Evolutionary conservation across 148 eudicot species (phyloP), one percentile per base, ranked within the genome.

Genomic region (Cornus controversa): DNA sequence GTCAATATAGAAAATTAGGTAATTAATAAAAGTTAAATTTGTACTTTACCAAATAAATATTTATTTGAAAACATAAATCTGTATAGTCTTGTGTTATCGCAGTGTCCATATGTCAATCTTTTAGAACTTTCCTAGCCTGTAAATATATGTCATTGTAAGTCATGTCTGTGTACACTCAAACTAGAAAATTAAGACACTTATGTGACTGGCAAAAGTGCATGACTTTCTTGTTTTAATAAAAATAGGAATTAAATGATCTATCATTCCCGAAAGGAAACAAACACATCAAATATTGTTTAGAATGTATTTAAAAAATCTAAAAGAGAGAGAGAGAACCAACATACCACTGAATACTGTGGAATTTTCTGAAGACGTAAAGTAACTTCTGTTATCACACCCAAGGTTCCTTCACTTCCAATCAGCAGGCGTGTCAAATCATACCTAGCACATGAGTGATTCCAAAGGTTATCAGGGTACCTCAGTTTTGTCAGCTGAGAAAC

Each of bases 321-420:
- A 24, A 40, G 24, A 37, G 25, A 64, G 10, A 25, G 45, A 54
- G 75, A 60, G 58, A 63, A 57, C 28, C 18, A 29, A 26, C 69
- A 15, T 91, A 95, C 99, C 97, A 91, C 91, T 60, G 99, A 90
- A 76, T 84, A 76, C 40, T 91, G 89, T 11, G 99, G 99, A 78
- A 96, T 90, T 80, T 84, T 96, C 78, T 96, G 99, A 79, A 96
- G 92, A 82, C 98, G 94, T 75, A 96, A 83, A 70, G 99, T 96
- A 78, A 93, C 95, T 87, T 96, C 99, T 60, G 99, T 90, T 80
- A 96, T 93, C 74, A 93, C 92, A 75, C 98, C 99, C 85, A 96
- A 84, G 37, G 99, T 93, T 81, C 99, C 99, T 91, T 96, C 99
- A 84, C 99, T 96, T 87, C 99, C 99, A 84, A 96, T 96, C 85